Conservation (phyloP, 2,329 filamentous ascomycete species). For the Penicillium fuscoglaucum region DNA sequence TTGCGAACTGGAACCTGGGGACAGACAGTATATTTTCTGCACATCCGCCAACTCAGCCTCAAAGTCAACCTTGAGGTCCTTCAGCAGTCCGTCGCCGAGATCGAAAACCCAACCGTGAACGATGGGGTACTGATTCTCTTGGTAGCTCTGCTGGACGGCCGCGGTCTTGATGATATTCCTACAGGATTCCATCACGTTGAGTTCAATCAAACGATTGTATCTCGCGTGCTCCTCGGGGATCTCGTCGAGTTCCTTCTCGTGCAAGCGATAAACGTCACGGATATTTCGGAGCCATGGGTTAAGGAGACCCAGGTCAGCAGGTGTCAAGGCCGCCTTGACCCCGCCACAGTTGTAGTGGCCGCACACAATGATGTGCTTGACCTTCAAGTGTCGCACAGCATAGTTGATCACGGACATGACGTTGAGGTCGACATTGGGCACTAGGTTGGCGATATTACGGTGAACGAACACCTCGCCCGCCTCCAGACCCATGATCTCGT, state of each 20-base stretch:
- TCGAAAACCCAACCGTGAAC: conserved; percentile 75
- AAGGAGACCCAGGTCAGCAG: conserved; percentile 67
- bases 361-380: conserved; percentile 69
- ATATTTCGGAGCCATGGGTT: conserved; percentile 72
- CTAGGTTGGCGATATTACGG: conserved; percentile 38
- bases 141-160: conserved; percentile 61
- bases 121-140: conserved; percentile 63
- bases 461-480: conserved; percentile 38
- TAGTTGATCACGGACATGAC: conserved; percentile 37
- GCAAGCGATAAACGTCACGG: conserved; percentile 70
- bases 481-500: conserved; percentile 35
- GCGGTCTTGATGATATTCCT: conserved; percentile 46
- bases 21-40: conserved; percentile 23
- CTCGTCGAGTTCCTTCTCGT: conserved; percentile 66
- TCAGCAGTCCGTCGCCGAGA: conserved; percentile 66
- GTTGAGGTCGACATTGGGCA: conserved; percentile 33
- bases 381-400: conserved; percentile 42
- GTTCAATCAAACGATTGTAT: conserved; percentile 32
- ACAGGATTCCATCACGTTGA: conserved; percentile 35
- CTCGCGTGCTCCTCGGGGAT: conserved; percentile 22
- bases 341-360: conserved; percentile 69
- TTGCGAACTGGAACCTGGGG: background rate
- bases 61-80: conserved; percentile 64
- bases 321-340: conserved; percentile 62
- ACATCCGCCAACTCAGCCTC: conserved; percentile 50